Base-by-base conservation (phyloP, 2,329 filamentous ascomycete species). In the Coniochaeta sp. region DNA sequence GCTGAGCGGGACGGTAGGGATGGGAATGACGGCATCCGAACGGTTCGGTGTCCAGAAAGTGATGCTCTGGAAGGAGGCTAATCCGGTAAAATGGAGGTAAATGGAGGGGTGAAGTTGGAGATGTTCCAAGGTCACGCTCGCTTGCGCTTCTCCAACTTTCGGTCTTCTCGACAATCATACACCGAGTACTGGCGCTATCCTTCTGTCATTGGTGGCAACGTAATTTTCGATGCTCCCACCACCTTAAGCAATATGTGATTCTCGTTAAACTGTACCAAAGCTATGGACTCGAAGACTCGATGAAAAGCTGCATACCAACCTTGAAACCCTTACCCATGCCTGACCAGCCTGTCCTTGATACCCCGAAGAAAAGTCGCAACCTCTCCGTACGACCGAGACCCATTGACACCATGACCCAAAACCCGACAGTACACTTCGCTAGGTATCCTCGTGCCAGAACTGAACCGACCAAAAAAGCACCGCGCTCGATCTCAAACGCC, bases 141-240 rank as follows among this genome's bases (percentile, higher is more conserved):
- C 20, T 27, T 8, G 13, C 40, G 2, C 10, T 28, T 48, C 45
- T 48, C 45, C 45, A 48, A 48, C n/a, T 46, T 22, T 31, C 26
- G 45, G 24, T n/a, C 13, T 48, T 48, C 28, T 28, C 45, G 6
- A 14, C 28, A 48, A 48, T 48, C 27, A 48, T 48, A 48, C 45
- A 24, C 45, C 45, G 45, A 48, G 9, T n/a, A 28, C 4, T 42
- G 38, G 38, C 12, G 12, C 3, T 4, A 16, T 24, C 14, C 8
- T 42, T 13, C 35, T 10, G 13, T n/a, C 35, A 40, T 40, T 40
- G 35, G 35, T 40, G 10, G 35, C 13, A 22, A 24, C n/a, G n/a
- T n/a, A n/a, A n/a, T n/a, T n/a, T n/a, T n/a, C n/a, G n/a, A n/a
- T n/a, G n/a, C n/a, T n/a, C n/a, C n/a, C n/a, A n/a, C n/a, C n/a